Base-by-base conservation (phyloP, 2,329 filamentous ascomycete genomes). In the Colletotrichum destructivum region DNA sequence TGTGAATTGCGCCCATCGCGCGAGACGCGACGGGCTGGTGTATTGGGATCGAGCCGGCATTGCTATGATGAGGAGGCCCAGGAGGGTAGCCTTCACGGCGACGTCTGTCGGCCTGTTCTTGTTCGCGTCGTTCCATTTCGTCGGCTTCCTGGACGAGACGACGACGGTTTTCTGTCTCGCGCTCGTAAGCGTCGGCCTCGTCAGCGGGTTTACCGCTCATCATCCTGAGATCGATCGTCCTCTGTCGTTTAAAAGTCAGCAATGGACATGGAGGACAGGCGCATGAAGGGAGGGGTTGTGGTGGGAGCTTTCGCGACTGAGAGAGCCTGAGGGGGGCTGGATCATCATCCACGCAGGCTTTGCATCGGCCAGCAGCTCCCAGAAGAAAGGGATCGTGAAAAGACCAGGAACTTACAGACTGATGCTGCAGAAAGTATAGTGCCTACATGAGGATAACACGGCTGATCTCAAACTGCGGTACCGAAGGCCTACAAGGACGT, bases 21-120 rank as follows among this genome's bases (percentile, higher is more conserved):
- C 95, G 87, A 79, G 95, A 91, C 73, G 96, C 96, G 71, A 98
- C 95, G 6, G 96, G 96, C 81, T 98, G 96, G 82, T 98, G 96
- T 77, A 98, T 92, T 66, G 95, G 94, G 66, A 98, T 94, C 3
- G 95, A 94, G 69, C 93, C 94, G 49, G 94, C 92, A 79, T 94
- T 95, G 82, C 93, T 96, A 81, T 98, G 95, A 79, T 96, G 94
- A 35, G 92, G 91, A 72, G 93, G 89, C 62, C 81, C 79, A 23
- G 89, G 88, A 76, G 91, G 92, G 78, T 91, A 91, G 62, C 90
- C 88, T 54, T 92, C 91, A 79, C 89, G 87, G 71, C 89, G 85
- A 75, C 88, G 87, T 75, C 88, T 85, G 75, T 94, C 90, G 75
- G 89, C 84, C 70, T 89, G 87, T 76, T 94, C 92, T 79, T 91